phyloP scores from a whole-genome alignment of 2,329 filamentous ascomycete species.

The Talaromyces sp. region DNA sequence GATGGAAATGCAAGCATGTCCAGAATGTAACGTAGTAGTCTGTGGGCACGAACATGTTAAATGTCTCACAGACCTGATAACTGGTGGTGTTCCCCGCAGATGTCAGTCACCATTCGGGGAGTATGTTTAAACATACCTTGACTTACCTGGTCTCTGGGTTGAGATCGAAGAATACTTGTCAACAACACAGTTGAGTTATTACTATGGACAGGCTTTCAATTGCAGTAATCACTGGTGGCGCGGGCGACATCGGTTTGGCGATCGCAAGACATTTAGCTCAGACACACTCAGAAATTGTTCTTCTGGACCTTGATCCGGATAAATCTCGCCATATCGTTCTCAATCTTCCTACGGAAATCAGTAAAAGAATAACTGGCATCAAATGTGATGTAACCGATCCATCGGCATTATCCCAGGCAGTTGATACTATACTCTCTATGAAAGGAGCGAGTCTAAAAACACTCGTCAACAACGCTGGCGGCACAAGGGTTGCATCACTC shows the following conservation, averaged over 20 bases:
- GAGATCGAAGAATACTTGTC: neutral
- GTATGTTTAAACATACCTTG: neutral
- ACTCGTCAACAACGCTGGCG: slow-evolving; percentile 32
- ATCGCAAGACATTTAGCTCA: slow-evolving; percentile 27
- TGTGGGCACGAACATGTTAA: neutral
- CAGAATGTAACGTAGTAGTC: neutral
- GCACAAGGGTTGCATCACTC: slow-evolving; percentile 25
- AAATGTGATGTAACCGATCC: slow-evolving; percentile 29
- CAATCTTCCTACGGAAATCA: slow-evolving; percentile 20
- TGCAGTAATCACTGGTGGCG: slow-evolving; percentile 31
- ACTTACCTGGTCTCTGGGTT: neutral
- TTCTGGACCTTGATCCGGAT: slow-evolving; percentile 26
- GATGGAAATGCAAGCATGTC: neutral
- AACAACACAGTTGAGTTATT: neutral
- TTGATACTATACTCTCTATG: slow-evolving; percentile 12
- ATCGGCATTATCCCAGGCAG: slow-evolving; percentile 21
- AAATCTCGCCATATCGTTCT: slow-evolving; percentile 22
- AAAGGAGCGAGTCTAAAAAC: slow-evolving; percentile 23
- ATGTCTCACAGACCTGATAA: neutral
- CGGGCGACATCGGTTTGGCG: slow-evolving; percentile 29
- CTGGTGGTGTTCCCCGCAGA: neutral
- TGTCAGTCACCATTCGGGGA: neutral
- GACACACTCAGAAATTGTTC: slow-evolving; percentile 25
- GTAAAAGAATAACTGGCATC: slow-evolving; percentile 20
- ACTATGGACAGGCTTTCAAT: slow-evolving; percentile 8